Percentiles rank a stretch among this genome's conserved stretches.
phyloP scores from a whole-genome alignment of 2,329 filamentous ascomycete species.

The Biscogniauxia marginata region DNA sequence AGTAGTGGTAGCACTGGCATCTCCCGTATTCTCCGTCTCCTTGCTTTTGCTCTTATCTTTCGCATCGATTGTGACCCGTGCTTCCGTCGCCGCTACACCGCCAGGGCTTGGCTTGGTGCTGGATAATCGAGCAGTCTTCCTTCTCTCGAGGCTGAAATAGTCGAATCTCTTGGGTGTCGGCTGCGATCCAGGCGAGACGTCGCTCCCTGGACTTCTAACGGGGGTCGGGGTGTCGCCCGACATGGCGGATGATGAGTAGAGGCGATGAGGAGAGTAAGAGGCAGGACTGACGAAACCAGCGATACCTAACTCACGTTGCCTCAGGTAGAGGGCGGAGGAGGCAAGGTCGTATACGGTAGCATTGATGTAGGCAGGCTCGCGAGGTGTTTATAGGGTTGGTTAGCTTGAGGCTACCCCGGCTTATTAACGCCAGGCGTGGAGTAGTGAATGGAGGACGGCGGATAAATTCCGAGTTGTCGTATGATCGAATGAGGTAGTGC shows the following conservation, averaged over 20 bases:
- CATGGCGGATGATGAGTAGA: conserved; percentile 22
- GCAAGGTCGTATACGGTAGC: conserved; percentile 36
- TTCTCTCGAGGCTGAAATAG: conserved; percentile 28
- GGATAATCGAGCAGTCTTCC: conserved; percentile 10
- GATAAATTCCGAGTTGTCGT: background rate
- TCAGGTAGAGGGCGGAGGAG: conserved; percentile 43
- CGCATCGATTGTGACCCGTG: conserved; percentile 8
- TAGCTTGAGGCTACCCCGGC: background rate
- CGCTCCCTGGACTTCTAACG: conserved; percentile 26
- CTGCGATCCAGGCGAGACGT: conserved; percentile 29
- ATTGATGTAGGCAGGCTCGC: conserved; percentile 30
- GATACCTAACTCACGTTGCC: conserved; percentile 41
- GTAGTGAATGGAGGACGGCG: background rate
- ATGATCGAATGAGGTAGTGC: background rate
- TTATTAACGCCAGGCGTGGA: background rate
- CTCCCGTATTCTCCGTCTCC: conserved; percentile 29
- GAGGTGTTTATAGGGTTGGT: background rate
- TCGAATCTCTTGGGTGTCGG: conserved; percentile 24
- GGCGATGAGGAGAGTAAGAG: conserved; percentile 9
- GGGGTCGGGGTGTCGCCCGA: conserved; percentile 22
- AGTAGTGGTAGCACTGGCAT: conserved; percentile 34
- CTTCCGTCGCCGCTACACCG: background rate
- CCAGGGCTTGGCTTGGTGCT: conserved; percentile 3
- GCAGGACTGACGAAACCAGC: background rate
- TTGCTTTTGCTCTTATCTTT: conserved; percentile 20